Evolutionary conservation across 1,139 yeast species (phyloP).

Genomic region (Debaryomyces singareniensis): DNA sequence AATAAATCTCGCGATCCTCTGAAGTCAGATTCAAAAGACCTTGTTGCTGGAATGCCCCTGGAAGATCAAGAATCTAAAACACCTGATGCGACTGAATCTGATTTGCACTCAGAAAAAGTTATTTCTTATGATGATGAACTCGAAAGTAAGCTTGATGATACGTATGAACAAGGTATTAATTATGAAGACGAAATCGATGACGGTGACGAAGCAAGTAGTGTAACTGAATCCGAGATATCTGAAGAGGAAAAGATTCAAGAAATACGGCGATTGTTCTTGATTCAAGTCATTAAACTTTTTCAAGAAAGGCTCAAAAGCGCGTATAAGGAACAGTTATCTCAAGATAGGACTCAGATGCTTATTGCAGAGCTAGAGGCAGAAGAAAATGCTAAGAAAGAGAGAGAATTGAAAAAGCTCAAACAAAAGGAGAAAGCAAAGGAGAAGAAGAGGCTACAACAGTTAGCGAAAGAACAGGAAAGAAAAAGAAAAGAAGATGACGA

Average conservation of each 20-base stretch:
- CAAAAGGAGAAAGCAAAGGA: conserved; percentile 78
- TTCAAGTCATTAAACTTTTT: conserved; percentile 65
- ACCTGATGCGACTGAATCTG: conserved; percentile 6
- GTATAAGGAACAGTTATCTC: conserved; percentile 67
- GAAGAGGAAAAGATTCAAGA: conserved; percentile 70
- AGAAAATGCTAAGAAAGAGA: conserved; percentile 60
- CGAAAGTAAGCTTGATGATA: conserved; percentile 18
- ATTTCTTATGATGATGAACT: conserved; percentile 15
- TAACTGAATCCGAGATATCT: conserved; percentile 40
- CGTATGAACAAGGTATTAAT: conserved; percentile 19
- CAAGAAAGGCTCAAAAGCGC: conserved; percentile 68
- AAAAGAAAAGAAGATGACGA: conserved; percentile 53
- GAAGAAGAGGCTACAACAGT: conserved; percentile 62
- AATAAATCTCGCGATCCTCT: background rate
- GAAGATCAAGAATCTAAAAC: conserved; percentile 4
- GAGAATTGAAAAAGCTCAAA: conserved; percentile 62
- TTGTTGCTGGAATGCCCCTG: conserved; percentile 2
- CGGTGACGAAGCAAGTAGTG: conserved; percentile 25
- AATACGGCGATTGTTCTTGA: conserved; percentile 68
- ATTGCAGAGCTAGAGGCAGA: conserved; percentile 79
- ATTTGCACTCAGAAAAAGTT: conserved; percentile 8
- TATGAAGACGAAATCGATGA: conserved; percentile 27
- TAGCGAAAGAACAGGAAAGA: conserved; percentile 72
- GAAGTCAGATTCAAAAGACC: background rate
- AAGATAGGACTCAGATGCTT: conserved; percentile 64